These are phyloP conservation scores for Penicillium sp. DNA, from an alignment of 2,329 filamentous ascomycete species.

Conservation along the genomic window DNA sequence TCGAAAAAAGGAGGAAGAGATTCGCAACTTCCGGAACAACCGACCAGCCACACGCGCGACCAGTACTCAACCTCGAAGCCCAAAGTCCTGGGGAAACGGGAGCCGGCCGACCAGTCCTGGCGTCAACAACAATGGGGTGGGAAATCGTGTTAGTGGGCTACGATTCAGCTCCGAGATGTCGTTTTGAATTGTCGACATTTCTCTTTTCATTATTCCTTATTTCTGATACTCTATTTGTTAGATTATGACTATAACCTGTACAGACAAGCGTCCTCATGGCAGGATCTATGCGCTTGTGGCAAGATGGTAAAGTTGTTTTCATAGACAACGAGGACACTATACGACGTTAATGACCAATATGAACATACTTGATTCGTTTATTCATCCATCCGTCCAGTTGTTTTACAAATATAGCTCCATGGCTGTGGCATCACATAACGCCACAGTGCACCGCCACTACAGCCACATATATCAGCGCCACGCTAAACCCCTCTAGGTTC, in stretches of 20 bases:
- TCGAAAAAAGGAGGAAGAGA: constrained; percentile 42
- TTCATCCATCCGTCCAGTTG: not conserved
- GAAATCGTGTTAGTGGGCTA: constrained; percentile 34
- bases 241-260: not conserved
- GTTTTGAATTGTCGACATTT: constrained; percentile 15
- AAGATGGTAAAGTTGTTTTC: not conserved
- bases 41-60: constrained; percentile 41
- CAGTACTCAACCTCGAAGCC: constrained; percentile 41
- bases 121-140: constrained; percentile 26
- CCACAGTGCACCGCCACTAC: not conserved
- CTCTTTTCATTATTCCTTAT: not conserved
- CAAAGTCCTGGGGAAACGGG: constrained; percentile 29
- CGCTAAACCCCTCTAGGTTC: not conserved
- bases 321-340: not conserved
- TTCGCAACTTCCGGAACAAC: constrained; percentile 42
- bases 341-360: not conserved
- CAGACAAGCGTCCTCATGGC: not conserved
- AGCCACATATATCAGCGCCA: not conserved
- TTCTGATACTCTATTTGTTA: not conserved
- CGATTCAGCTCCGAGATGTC: constrained; percentile 37
- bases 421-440: not conserved
- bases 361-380: not conserved
- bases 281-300: not conserved
- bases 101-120: constrained; percentile 42
- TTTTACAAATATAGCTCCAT: not conserved